phyloP scores from a whole-genome alignment of 441 rosid species.

The Macaranga tanarius region DNA sequence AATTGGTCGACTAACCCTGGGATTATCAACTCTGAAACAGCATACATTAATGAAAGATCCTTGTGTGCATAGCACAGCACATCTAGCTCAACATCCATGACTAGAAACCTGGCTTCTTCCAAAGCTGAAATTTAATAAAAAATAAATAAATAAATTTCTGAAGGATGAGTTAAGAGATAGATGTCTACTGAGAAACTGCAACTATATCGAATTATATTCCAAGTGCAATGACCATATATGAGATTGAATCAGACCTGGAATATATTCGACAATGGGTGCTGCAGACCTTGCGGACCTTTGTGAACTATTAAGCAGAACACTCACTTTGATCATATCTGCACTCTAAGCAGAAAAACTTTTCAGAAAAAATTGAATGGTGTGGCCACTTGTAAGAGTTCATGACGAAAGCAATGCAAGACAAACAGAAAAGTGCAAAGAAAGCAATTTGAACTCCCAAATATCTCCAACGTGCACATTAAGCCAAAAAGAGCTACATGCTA shows the following conservation, averaged over 20 bases:
- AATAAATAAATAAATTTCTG: constrained; percentile 15
- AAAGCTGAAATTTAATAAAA: constrained; percentile 42
- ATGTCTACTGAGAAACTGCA: background rate
- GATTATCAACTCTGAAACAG: constrained; percentile 61
- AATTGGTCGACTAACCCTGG: constrained; percentile 81
- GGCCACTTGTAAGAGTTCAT: constrained; percentile 11
- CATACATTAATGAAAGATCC: constrained; percentile 59
- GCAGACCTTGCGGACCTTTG: constrained; percentile 38
- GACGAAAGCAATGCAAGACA: constrained; percentile 13
- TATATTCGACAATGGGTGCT: constrained; percentile 66
- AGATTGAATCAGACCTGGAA: constrained; percentile 57
- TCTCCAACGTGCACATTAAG: background rate
- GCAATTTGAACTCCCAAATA: background rate
- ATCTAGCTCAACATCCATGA: constrained; percentile 67
- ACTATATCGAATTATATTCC: constrained; percentile 5
- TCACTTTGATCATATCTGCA: constrained; percentile 80
- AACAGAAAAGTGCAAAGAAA: constrained; percentile 1
- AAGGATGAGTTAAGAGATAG: constrained; percentile 3
- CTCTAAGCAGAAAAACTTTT: constrained; percentile 54
- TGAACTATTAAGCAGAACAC: constrained; percentile 63
- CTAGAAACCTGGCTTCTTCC: constrained; percentile 63
- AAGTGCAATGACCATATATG: background rate
- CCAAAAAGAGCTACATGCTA: constrained; percentile 14
- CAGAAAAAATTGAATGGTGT: constrained; percentile 27
- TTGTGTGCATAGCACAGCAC: constrained; percentile 71